These are phyloP conservation scores for Chenopodium album DNA, from an alignment of 148 eudicot genomes.

Conservation along the genomic window DNA sequence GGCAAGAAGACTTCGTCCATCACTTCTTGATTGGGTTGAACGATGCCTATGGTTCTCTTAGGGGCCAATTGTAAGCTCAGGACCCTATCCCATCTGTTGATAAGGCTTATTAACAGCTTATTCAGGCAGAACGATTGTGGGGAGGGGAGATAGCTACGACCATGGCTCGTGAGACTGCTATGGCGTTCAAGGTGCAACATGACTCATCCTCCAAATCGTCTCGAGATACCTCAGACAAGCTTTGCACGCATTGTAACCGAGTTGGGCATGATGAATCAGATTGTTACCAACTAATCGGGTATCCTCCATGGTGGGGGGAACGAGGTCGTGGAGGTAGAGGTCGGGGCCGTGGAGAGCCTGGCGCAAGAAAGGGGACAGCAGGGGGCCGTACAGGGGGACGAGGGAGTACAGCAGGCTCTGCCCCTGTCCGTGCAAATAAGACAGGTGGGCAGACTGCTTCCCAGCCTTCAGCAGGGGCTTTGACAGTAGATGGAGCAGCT, in stretches of 20 bases:
- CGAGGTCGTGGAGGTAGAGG: neutral
- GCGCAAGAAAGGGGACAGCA: neutral
- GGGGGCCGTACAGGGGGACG: no score
- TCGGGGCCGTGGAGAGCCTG: neutral
- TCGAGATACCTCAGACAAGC: neutral
- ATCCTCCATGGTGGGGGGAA: neutral
- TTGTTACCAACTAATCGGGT: no score
- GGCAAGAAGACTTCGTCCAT: neutral
- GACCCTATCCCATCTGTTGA: neutral
- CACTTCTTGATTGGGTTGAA: neutral
- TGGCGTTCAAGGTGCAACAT: neutral
- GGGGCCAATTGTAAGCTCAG: neutral
- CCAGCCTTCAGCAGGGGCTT: no score
- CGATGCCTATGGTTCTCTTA: neutral
- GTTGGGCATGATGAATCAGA: neutral
- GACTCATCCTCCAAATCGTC: neutral
- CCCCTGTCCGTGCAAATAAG: no score
- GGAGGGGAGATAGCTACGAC: accelerated
- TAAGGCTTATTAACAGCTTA: neutral
- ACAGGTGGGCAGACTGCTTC: no score
- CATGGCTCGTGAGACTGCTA: neutral
- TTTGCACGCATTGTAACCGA: neutral
- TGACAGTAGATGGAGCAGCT: no score
- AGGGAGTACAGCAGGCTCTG: no score
- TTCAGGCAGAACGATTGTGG: neutral